Percentiles rank a stretch among this genome's conserved stretches.
Evolutionary conservation across 805 yeast species (phyloP).

Genomic region (Candida odintsovae): DNA sequence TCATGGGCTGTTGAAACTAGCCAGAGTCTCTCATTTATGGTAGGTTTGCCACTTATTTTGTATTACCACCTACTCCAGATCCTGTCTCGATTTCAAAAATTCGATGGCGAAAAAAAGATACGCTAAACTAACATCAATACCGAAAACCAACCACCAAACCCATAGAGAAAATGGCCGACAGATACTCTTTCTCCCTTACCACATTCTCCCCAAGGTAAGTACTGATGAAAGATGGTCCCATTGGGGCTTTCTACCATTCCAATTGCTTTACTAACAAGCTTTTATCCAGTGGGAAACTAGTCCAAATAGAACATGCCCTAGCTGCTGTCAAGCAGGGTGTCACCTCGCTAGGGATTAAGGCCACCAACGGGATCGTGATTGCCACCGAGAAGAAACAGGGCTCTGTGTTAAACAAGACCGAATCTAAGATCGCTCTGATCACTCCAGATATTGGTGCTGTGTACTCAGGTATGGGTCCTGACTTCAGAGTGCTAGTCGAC

Average conservation of each 20-base stretch:
- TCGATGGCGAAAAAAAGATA: conserved; percentile 11
- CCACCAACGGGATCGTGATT: conserved; percentile 92
- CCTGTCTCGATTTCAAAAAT: background rate
- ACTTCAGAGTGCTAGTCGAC: conserved; percentile 89
- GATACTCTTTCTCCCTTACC: conserved; percentile 95
- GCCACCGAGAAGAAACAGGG: conserved; percentile 93
- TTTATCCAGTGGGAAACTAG: conserved; percentile 76
- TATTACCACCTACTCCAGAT: too few relatives aligned
- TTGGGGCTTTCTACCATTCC: background rate
- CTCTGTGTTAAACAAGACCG: conserved; percentile 70
- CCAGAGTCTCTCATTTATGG: too few relatives aligned
- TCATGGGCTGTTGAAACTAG: too few relatives aligned
- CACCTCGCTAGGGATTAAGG: conserved; percentile 89
- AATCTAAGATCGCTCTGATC: conserved; percentile 72
- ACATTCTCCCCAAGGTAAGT: conserved; percentile 90
- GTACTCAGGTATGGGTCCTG: conserved; percentile 99
- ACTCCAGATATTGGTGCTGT: conserved; percentile 97
- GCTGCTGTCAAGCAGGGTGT: conserved; percentile 98
- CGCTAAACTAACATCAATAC: background rate
- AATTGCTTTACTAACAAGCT: conserved; percentile 7
- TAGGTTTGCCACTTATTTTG: background rate
- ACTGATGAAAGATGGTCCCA: background rate
- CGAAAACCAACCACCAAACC: background rate
- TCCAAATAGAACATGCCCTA: conserved; percentile 95
- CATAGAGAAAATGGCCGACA: conserved; percentile 71